Conservation (phyloP, 2,329 filamentous ascomycete species). For the Volutella citrinella region DNA sequence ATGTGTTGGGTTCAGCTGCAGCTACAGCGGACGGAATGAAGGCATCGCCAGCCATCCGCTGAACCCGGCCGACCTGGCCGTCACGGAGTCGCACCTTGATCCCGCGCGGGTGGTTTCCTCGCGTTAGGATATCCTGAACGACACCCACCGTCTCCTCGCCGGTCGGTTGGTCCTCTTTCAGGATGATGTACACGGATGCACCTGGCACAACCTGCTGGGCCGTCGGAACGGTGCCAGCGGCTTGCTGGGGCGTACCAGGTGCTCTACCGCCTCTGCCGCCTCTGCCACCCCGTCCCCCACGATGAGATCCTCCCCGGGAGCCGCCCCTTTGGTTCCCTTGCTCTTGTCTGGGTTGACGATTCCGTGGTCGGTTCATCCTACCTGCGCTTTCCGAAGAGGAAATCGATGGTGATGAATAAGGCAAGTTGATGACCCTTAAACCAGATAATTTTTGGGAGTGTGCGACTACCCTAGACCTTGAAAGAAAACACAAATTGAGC, state of each 20-base stretch:
- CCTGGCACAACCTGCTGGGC: conserved; percentile 56
- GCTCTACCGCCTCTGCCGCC: conserved; percentile 6
- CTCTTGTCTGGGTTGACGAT: conserved; percentile 28
- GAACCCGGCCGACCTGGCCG: conserved; percentile 71
- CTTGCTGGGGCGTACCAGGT: conserved; percentile 33
- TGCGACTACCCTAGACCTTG: too few species aligned
- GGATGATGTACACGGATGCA: conserved; percentile 65
- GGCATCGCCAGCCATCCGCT: conserved; percentile 47
- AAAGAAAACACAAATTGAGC: too few species aligned
- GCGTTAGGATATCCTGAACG: conserved; percentile 66
- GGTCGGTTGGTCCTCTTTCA: conserved; percentile 74
- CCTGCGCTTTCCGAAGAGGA: background rate
- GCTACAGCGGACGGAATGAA: conserved; percentile 4
- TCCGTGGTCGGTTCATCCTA: conserved; percentile 31
- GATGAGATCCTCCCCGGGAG: conserved; percentile 9
- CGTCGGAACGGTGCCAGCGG: conserved; percentile 42
- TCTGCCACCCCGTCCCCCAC: background rate
- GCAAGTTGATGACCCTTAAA: too few species aligned
- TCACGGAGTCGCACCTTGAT: conserved; percentile 75
- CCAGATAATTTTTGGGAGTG: too few species aligned
- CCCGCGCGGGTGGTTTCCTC: conserved; percentile 71
- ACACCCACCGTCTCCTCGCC: conserved; percentile 66
- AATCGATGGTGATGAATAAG: background rate
- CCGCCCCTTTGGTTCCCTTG: conserved; percentile 16
- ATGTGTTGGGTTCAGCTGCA: too few species aligned